A percentile compares a stretch with the other conserved stretches of the same genome.
Evolutionary conservation across 2,329 filamentous ascomycete genomes (phyloP).

Genomic region (Sporothrix mexicana): DNA sequence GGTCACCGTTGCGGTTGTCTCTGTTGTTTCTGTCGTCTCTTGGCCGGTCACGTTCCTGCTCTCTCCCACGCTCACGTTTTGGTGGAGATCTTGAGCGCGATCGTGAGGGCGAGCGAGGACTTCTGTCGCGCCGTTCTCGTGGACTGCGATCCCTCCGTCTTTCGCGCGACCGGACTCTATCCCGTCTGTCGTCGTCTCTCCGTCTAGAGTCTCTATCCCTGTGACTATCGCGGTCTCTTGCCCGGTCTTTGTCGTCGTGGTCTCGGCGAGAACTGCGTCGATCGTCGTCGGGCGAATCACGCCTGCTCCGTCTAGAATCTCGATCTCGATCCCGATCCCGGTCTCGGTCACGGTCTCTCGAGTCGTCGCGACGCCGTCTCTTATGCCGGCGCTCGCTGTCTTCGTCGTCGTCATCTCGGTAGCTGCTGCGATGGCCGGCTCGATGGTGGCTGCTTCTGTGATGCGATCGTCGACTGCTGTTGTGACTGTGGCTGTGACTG

Average conservation of each 20-base stretch:
- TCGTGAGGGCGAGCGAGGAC: constrained; percentile 3
- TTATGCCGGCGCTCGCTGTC: constrained; percentile 28
- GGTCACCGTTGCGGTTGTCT: neutral
- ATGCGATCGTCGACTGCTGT: constrained; percentile 35
- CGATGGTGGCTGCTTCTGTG: constrained; percentile 41
- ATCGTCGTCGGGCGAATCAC: constrained; percentile 15
- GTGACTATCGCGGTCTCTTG: neutral
- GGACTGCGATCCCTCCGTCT: constrained; percentile 22
- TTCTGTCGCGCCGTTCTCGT: neutral
- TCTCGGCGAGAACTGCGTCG: neutral
- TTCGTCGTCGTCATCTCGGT: constrained; percentile 51
- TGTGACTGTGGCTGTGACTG: constrained; percentile 34
- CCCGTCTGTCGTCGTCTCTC: neutral
- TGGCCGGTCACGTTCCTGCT: constrained; percentile 47
- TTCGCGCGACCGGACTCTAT: constrained; percentile 15
- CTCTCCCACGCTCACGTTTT: neutral
- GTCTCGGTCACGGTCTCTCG: constrained; percentile 34
- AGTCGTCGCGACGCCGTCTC: constrained; percentile 42
- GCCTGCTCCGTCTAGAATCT: constrained; percentile 3
- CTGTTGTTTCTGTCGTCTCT: constrained; percentile 15
- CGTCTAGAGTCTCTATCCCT: neutral
- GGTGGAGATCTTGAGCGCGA: constrained; percentile 1
- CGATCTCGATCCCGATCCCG: neutral
- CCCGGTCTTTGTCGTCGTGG: neutral
- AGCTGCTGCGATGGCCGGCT: constrained; percentile 51